A percentile compares a stretch with the other conserved stretches of the same genome.
These are phyloP conservation scores for Letharia columbiana DNA, from an alignment of 495 filamentous ascomycete species.

Conservation along the genomic window DNA sequence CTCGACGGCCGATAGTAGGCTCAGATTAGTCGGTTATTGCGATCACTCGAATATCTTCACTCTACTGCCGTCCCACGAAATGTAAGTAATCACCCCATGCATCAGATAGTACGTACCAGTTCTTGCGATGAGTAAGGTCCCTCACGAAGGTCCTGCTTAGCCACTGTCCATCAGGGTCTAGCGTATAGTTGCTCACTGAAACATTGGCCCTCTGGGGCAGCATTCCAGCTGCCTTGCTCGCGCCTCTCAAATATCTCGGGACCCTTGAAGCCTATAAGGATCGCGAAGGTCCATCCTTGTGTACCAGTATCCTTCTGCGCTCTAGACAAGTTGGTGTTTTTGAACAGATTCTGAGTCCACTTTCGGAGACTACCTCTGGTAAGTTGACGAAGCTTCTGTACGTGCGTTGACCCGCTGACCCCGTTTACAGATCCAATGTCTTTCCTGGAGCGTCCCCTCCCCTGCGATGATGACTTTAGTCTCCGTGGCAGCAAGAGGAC, in stretches of 20 bases:
- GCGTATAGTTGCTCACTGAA: constrained; percentile 3
- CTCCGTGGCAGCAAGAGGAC: constrained; percentile 1
- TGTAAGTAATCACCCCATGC: background rate
- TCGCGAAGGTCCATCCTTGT: background rate
- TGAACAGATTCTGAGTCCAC: background rate
- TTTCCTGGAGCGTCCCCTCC: too few species aligned
- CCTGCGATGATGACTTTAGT: background rate
- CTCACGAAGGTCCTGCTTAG: background rate
- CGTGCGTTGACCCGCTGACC: background rate
- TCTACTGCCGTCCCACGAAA: background rate
- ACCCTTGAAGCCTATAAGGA: constrained; percentile 12
- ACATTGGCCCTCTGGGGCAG: constrained; percentile 1
- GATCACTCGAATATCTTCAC: too few species aligned
- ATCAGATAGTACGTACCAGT: background rate
- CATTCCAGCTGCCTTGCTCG: constrained; percentile 14
- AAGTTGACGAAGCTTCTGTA: background rate
- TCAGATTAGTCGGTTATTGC: too few species aligned
- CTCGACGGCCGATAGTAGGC: background rate
- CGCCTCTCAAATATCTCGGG: constrained; percentile 9
- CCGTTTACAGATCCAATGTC: background rate
- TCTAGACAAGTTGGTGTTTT: background rate
- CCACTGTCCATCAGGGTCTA: background rate
- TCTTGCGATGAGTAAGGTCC: constrained; percentile 3
- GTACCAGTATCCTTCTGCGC: background rate
- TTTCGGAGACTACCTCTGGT: background rate